A percentile compares a stretch with the other conserved stretches of the same genome.
Evolutionary conservation across 2,329 filamentous ascomycete genomes (phyloP).

Genomic region (Orbilia oligospora): DNA sequence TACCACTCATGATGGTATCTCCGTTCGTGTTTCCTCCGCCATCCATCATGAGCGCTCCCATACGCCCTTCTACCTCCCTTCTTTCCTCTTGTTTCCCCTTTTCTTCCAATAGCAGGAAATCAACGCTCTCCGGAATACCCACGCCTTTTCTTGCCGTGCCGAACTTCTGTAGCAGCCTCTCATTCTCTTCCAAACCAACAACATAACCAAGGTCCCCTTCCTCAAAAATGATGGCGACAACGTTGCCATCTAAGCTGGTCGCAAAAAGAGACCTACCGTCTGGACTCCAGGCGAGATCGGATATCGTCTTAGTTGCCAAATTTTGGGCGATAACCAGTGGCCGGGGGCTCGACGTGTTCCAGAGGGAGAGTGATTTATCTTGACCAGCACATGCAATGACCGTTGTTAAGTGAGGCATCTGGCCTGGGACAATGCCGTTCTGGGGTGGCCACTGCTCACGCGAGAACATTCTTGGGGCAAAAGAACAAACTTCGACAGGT

Average conservation of each 20-base stretch:
- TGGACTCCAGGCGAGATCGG: conserved; percentile 92
- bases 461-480: conserved; percentile 91
- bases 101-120: conserved; percentile 88
- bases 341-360: conserved; percentile 95
- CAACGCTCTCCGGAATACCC: conserved; percentile 92
- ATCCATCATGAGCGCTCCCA: conserved; percentile 90
- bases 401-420: conserved; percentile 75
- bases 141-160: conserved; percentile 88
- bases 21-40: conserved; percentile 75
- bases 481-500: conserved; percentile 96
- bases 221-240: conserved; percentile 85
- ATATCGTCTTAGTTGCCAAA: conserved; percentile 89
- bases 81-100: conserved; percentile 92
- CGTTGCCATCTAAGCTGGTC: conserved; percentile 89
- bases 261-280: conserved; percentile 89
- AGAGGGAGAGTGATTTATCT: conserved; percentile 95
- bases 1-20: conserved; percentile 71
- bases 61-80: conserved; percentile 89
- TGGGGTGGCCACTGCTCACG: conserved; percentile 74
- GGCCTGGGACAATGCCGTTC: conserved; percentile 66
- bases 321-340: conserved; percentile 93
- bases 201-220: conserved; percentile 91
- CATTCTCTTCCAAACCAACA: conserved; percentile 87
- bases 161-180: conserved; percentile 92
- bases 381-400: conserved; percentile 97